These are phyloP conservation scores for Amanita polypyramis DNA, from an alignment of 768 basidiomycete species.

Conservation along the genomic window DNA sequence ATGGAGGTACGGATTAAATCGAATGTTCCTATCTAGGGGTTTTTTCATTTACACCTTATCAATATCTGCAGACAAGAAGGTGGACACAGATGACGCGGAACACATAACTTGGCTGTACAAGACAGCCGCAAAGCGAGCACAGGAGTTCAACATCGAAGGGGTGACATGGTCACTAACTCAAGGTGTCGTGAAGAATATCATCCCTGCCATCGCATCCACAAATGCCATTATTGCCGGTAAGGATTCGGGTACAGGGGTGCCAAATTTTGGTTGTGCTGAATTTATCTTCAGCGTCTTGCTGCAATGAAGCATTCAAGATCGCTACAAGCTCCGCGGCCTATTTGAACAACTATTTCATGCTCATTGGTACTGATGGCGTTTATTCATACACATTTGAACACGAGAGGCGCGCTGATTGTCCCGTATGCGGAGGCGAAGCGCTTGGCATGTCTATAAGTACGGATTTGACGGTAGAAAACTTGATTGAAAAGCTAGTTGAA, in stretches of 20 bases:
- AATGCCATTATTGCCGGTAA: constrained; percentile 95
- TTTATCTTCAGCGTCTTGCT: constrained; percentile 67
- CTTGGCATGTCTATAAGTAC: constrained; percentile 60
- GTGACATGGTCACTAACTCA: constrained; percentile 97
- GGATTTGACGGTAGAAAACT: constrained; percentile 71
- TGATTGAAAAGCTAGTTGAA: constrained; percentile 84
- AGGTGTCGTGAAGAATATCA: constrained; percentile 99
- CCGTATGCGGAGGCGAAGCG: constrained; percentile 91
- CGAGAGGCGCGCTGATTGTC: constrained; percentile 87
- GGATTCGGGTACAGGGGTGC: constrained; percentile 9
- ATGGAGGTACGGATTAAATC: constrained; percentile 49
- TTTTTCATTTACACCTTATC: not conserved
- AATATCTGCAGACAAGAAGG: constrained; percentile 64
- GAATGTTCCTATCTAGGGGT: not conserved
- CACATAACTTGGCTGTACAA: constrained; percentile 92
- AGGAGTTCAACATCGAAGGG: constrained; percentile 95
- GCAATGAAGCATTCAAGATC: constrained; percentile 99
- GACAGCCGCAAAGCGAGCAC: constrained; percentile 70
- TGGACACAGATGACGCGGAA: constrained; percentile 96
- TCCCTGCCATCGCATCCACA: constrained; percentile 96
- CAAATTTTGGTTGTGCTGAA: not conserved
- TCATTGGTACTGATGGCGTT: constrained; percentile 91
- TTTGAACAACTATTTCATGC: constrained; percentile 97
- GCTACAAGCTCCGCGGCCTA: constrained; percentile 92
- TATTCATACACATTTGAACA: constrained; percentile 98